Evolutionary conservation across 78 protist genomes (phyloP), one percentile per base, ranked within the genome.

Genomic region (Dictyostelium capitatum): DNA sequence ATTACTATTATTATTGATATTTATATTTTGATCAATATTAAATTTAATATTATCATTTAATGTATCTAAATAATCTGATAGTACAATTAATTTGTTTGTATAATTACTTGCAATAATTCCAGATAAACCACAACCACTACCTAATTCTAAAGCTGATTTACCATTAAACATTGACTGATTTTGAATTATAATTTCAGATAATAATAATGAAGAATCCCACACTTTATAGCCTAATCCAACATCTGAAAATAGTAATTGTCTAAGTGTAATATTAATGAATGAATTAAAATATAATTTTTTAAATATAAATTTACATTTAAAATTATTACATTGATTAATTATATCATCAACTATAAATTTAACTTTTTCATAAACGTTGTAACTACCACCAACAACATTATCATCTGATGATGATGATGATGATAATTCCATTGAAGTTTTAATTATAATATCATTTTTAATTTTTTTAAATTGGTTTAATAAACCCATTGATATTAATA

Each of bases 171-270:
- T 30, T 30, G 46, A 65, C 4, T 28, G 17, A 65, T 65, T 20
- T 28, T 10, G 28, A 65, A 30, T n/a, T n/a, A 65, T 65, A 11
- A 65, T 65, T 65, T 65, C 74, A 9, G 74, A 65, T 65, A 65
- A 30, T 30, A 65, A 19, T n/a, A n/a, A n/a, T n/a, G n/a, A 12
- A 65, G 74, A 65, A 4, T 65, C 74, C 74, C 74, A 65, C 6
- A 65, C 9, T 65, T 65, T 65, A 65, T 65, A 65, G 6, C 74
- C 74, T 30, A 65, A 65, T 14, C 74, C 74, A 65, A 65, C 74
- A 14, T 23, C 15, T 7, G 37, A 23, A 30, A 23, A 65, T 65
- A 30, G 1, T 30, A 65, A 10, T 65, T 65, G 74, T 65, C 74
- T 65, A 30, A 30, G 37, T 7, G 37, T 65, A 28, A 65, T 30